Conservation (phyloP, 2,329 filamentous ascomycete species). For the Aspergillus jensenii region DNA sequence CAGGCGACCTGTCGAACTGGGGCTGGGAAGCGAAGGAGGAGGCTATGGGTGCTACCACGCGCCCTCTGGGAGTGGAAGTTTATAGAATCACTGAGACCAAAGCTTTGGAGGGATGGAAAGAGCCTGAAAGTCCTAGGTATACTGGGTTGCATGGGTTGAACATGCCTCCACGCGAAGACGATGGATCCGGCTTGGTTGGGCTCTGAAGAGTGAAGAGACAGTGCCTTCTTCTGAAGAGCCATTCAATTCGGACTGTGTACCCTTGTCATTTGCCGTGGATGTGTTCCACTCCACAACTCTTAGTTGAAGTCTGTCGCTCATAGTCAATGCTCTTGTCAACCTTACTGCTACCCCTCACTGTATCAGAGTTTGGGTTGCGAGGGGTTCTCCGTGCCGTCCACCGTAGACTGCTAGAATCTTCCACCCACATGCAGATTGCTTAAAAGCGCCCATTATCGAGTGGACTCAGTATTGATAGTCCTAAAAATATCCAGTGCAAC, state of each 20-base stretch:
- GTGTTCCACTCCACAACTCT: too few relatives aligned
- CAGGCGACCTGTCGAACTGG: constrained; percentile 74
- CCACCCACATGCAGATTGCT: background rate
- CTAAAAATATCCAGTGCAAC: background rate
- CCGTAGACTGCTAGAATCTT: too few relatives aligned
- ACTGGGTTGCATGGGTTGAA: constrained; percentile 65
- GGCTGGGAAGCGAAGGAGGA: constrained; percentile 66
- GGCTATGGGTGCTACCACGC: constrained; percentile 65
- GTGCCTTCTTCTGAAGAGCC: too few relatives aligned
- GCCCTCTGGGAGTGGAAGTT: constrained; percentile 73
- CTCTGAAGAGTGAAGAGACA: too few relatives aligned
- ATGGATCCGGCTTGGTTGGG: constrained; percentile 10
- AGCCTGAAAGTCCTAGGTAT: constrained; percentile 62
- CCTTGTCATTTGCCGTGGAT: too few relatives aligned
- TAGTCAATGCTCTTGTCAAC: too few relatives aligned
- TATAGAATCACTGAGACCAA: constrained; percentile 59
- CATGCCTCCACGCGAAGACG: constrained; percentile 43
- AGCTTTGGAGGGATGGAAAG: constrained; percentile 63
- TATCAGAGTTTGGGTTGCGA: too few relatives aligned
- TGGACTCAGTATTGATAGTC: background rate
- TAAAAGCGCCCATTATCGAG: background rate
- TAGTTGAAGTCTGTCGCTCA: too few relatives aligned
- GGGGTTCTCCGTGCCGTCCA: too few relatives aligned
- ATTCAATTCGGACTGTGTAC: too few relatives aligned
- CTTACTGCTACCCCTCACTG: too few relatives aligned